Evolutionary conservation across 768 basidiomycete species (phyloP).

Genomic region (Cubamyces sp.): DNA sequence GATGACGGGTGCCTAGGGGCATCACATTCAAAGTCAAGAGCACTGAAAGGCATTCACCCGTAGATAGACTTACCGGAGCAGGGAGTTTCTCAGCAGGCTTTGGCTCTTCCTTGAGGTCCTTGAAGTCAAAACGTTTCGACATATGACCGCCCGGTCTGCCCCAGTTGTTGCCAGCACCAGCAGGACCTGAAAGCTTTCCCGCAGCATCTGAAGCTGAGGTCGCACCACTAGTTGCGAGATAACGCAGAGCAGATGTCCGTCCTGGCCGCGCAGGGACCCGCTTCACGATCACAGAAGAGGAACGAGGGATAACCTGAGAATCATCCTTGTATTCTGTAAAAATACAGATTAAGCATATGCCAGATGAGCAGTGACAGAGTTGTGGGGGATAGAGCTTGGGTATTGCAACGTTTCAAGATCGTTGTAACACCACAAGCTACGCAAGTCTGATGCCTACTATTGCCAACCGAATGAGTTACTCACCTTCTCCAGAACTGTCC

Average conservation of each 20-base stretch:
- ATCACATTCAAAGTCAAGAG: conserved; percentile 16
- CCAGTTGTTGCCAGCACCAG: conserved; percentile 51
- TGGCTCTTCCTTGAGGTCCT: conserved; percentile 46
- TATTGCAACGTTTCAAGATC: no score
- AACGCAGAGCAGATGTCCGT: conserved; percentile 81
- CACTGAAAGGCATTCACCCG: background rate
- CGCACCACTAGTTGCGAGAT: conserved; percentile 55
- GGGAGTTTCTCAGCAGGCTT: conserved; percentile 9
- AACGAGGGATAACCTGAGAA: conserved; percentile 87
- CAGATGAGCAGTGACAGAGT: background rate
- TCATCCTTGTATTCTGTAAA: conserved; percentile 88
- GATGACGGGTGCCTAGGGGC: conserved; percentile 29
- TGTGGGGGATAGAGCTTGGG: background rate
- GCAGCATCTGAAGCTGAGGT: conserved; percentile 47
- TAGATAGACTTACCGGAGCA: background rate
- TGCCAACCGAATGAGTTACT: conserved; percentile 11
- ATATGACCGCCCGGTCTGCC: conserved; percentile 66
- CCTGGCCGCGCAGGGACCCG: conserved; percentile 81
- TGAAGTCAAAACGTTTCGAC: conserved; percentile 89
- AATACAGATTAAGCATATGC: background rate
- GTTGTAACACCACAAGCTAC: background rate
- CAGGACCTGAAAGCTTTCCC: conserved; percentile 28
- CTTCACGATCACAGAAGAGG: conserved; percentile 92
- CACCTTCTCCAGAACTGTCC: conserved; percentile 90
- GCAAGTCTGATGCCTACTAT: background rate